These are phyloP conservation scores for Ganoderma sinense DNA, from an alignment of 1,284 basidiomycete genomes.

Conservation along the genomic window DNA sequence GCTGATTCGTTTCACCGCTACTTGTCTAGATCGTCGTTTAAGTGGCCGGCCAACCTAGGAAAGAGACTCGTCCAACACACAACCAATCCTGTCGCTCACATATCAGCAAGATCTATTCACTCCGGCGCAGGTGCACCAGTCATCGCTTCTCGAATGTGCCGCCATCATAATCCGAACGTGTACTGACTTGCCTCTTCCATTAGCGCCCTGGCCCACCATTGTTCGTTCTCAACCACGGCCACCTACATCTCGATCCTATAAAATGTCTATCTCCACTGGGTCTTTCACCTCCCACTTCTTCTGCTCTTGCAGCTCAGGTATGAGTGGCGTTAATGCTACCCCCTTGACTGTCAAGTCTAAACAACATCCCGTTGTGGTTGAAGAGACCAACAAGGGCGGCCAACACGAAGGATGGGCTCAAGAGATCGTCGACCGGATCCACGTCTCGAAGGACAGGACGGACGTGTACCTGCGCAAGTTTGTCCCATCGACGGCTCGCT, in stretches of 20 bases:
- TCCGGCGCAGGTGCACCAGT: background rate
- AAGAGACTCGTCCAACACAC: too few species aligned
- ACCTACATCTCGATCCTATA: background rate
- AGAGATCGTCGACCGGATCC: background rate
- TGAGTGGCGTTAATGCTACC: background rate
- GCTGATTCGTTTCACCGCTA: too few species aligned
- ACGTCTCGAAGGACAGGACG: background rate
- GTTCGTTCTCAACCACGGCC: background rate
- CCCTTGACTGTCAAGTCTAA: background rate
- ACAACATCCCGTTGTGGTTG: conserved; percentile 1
- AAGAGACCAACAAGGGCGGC: background rate
- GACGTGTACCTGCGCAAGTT: background rate
- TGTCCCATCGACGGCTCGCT: background rate
- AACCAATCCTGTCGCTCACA: too few species aligned
- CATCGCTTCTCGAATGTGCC: background rate
- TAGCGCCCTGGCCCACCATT: background rate
- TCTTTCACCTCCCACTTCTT: background rate
- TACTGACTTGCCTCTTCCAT: background rate
- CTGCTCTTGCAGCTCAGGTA: background rate
- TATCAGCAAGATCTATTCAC: too few species aligned
- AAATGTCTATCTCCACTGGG: background rate
- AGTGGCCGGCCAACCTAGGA: too few species aligned
- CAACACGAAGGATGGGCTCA: background rate
- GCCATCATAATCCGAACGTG: background rate
- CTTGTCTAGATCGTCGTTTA: too few species aligned